Percentiles rank a stretch among this genome's conserved stretches.
These are phyloP conservation scores for Thielaviopsis punctulata DNA, from an alignment of 2,329 filamentous ascomycete genomes.

Conservation along the genomic window DNA sequence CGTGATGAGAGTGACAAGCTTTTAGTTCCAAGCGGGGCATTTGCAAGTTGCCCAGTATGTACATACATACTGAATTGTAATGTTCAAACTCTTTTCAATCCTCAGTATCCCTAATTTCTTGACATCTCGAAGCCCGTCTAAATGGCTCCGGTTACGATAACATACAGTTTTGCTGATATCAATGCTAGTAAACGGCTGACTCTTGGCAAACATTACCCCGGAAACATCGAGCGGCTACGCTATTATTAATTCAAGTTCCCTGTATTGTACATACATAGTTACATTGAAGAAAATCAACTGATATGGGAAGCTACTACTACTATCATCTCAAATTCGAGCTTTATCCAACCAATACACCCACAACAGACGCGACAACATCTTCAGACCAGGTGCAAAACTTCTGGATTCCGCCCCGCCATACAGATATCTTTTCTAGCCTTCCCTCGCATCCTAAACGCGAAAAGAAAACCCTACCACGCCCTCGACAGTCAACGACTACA, in stretches of 20 bases:
- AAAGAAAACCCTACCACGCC: constrained; percentile 4
- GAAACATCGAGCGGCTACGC: not conserved
- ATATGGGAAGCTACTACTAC: not conserved
- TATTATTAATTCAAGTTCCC: too few species aligned
- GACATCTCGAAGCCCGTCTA: too few species aligned
- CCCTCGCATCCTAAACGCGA: constrained; percentile 29
- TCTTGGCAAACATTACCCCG: too few species aligned
- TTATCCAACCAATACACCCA: constrained; percentile 31
- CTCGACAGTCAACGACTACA: not conserved
- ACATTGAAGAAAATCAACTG: too few species aligned
- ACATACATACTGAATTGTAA: too few species aligned
- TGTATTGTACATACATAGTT: too few species aligned
- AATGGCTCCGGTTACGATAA: not conserved
- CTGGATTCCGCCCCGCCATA: constrained; percentile 33
- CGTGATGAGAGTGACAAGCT: too few species aligned
- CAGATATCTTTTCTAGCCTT: constrained; percentile 38
- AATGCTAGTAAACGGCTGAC: too few species aligned
- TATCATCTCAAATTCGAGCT: constrained; percentile 51
- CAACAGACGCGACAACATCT: constrained; percentile 10
- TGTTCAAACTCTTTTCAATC: too few species aligned
- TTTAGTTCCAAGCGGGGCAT: too few species aligned
- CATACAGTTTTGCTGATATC: not conserved
- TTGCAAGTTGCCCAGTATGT: too few species aligned
- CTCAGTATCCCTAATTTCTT: too few species aligned
- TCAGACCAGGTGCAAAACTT: constrained; percentile 16